Percentiles rank a stretch among this genome's conserved stretches.
These are phyloP conservation scores for Globisporangium abappressorium DNA, from an alignment of 352 stramenopile species.

Conservation along the genomic window DNA sequence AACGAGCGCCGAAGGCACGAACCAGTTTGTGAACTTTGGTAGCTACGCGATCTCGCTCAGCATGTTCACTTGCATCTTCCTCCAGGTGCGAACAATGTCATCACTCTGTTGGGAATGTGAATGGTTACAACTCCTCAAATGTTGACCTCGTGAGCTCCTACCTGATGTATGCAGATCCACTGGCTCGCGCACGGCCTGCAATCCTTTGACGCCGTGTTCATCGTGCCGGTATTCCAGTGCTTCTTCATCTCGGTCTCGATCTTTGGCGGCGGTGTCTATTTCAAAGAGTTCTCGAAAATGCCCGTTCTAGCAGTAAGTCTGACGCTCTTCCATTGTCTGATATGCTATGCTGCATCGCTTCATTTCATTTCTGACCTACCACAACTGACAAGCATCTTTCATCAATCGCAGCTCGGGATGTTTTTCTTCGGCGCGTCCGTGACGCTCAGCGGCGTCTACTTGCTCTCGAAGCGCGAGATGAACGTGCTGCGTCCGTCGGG, in stretches of 20 bases:
- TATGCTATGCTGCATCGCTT: too few species aligned
- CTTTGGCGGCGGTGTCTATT: conserved; percentile 87
- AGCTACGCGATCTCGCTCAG: conserved; percentile 78
- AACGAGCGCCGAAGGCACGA: conserved; percentile 64
- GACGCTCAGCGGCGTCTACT: conserved; percentile 67
- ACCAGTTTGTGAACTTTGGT: conserved; percentile 66
- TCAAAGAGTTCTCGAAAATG: conserved; percentile 79
- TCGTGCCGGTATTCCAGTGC: conserved; percentile 85
- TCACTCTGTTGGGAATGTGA: not conserved
- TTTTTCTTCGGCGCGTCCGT: conserved; percentile 70
- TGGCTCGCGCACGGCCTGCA: conserved; percentile 83
- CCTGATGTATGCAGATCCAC: conserved; percentile 46
- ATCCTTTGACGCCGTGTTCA: conserved; percentile 84
- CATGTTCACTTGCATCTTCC: conserved; percentile 81
- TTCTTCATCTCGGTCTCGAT: conserved; percentile 92
- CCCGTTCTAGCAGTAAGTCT: conserved; percentile 31
- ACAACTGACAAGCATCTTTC: not conserved
- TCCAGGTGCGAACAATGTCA: conserved; percentile 42
- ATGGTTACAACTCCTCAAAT: not conserved
- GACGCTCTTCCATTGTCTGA: not conserved
- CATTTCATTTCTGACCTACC: not conserved
- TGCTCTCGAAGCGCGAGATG: conserved; percentile 70
- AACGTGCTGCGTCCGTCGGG: conserved; percentile 42
- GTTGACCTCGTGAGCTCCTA: not conserved
- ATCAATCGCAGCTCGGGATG: conserved; percentile 39